Conservation (phyloP, 495 filamentous ascomycete genomes). For the Aspergillus incahuasiensis region DNA sequence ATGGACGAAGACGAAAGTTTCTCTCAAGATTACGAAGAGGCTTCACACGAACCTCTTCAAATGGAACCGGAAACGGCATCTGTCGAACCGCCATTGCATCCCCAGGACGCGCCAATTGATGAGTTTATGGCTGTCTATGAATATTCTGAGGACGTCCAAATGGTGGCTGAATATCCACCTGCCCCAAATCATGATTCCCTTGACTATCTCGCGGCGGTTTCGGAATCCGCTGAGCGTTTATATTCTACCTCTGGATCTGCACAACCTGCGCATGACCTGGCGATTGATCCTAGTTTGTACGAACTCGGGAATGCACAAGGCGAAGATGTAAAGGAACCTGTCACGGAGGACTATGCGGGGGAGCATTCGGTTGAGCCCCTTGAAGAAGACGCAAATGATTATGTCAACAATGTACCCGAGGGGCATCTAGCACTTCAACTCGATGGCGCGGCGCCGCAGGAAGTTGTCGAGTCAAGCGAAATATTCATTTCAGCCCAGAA, state of each 20-base stretch:
- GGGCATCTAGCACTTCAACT: slow-evolving; percentile 14
- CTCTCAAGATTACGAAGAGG: neutral
- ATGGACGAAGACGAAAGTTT: slow-evolving; percentile 20
- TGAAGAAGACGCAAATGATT: neutral
- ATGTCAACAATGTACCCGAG: slow-evolving; percentile 2
- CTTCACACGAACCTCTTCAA: neutral
- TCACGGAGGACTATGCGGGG: neutral
- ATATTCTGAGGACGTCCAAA: neutral
- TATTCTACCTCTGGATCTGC: neutral
- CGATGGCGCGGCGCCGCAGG: slow-evolving; percentile 17
- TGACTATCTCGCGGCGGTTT: slow-evolving; percentile 1
- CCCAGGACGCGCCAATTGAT: neutral
- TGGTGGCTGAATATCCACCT: neutral
- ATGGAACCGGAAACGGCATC: neutral
- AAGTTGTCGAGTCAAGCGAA: neutral
- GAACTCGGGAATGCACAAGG: neutral
- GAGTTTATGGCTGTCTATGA: neutral
- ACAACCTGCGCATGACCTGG: neutral
- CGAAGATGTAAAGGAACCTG: neutral
- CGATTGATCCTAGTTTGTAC: slow-evolving; percentile 19
- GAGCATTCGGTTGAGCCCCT: neutral
- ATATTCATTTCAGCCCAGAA: neutral
- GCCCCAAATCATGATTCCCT: slow-evolving; percentile 4
- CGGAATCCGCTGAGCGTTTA: neutral
- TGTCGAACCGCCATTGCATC: neutral